These are phyloP conservation scores for Pythium guiyangense DNA, from an alignment of 352 stramenopile species.

Conservation along the genomic window DNA sequence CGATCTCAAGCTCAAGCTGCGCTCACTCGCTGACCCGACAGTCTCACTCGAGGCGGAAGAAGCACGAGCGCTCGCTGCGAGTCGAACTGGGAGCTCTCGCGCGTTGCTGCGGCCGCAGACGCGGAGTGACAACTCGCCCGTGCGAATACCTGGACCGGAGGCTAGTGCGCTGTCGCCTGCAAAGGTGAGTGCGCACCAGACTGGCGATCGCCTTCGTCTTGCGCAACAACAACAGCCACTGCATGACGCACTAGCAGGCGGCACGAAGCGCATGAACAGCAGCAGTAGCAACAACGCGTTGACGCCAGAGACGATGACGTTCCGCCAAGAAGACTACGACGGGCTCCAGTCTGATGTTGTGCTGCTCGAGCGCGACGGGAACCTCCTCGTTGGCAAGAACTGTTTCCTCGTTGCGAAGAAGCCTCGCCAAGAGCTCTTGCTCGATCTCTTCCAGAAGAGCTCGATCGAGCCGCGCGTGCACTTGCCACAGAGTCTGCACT, in stretches of 20 bases:
- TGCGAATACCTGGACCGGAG: neutral
- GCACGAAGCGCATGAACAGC: neutral
- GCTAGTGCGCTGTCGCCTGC: neutral
- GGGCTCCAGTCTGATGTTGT: constrained; percentile 41
- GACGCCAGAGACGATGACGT: constrained; percentile 24
- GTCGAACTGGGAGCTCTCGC: constrained; percentile 1
- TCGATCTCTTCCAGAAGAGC: constrained; percentile 29
- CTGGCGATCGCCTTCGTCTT: neutral
- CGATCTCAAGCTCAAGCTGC: constrained; percentile 37
- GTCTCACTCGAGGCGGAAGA: constrained; percentile 51
- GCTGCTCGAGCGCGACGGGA: constrained; percentile 28
- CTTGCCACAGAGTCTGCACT: constrained; percentile 11
- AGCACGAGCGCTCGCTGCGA: constrained; percentile 1
- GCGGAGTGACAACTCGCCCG: neutral
- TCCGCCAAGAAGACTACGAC: constrained; percentile 51
- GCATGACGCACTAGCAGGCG: neutral
- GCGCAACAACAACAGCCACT: neutral
- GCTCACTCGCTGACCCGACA: constrained; percentile 40
- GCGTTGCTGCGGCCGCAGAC: constrained; percentile 10
- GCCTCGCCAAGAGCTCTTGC: constrained; percentile 29
- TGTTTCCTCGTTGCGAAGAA: constrained; percentile 44
- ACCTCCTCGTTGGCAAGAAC: constrained; percentile 50
- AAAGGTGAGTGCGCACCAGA: neutral
- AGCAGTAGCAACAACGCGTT: neutral
- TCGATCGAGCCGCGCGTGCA: constrained; percentile 36